Evolutionary conservation across 352 stramenopile species (phyloP), one percentile per base, ranked within the genome.

Genomic region (Nannochloropsis limnetica): DNA sequence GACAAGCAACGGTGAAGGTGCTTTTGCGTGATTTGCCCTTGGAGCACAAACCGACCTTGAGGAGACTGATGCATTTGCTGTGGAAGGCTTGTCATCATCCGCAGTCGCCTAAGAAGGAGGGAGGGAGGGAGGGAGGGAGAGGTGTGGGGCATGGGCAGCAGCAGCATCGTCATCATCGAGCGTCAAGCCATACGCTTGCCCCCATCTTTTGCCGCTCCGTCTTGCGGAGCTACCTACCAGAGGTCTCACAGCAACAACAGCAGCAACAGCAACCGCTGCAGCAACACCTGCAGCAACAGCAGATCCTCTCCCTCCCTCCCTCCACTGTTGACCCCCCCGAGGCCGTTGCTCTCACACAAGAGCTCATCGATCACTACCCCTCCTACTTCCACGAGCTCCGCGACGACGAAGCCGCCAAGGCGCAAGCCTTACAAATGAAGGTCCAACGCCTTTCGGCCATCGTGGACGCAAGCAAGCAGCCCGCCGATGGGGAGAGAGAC

Each of bases 321-420:
- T 28, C 61, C 61, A 9, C 25, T 1, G 15, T 29, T 22, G n/a
- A 74, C 61, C 61, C 61, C 25, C 61, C 61, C 3, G 61, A 74
- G 61, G 61, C 61, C n/a, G 61, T 74, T 8, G 61, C 61, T 74
- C 25, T 74, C n/a, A 74, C 61, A 20, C 61, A 74, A 29, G 61
- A 74, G 25, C 61, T 74, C 3, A 74, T 74, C 61, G 61, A 74
- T 25, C 20, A 74, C 20, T 74, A 74, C 20, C n/a, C 3, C 11
- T 74, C n/a, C 61, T 74, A 74, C 25, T 74, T 74, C 61, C 61
- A 74, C 61, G n/a, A 29, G 61, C n/a, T 29, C 61, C 61, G 61
- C n/a, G 20, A 74, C n/a, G 61, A 74, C n/a, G 61, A 74, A 22
- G 61, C n/a, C 4, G 61, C 61, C 1, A 74, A 74, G 20, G 25